Percentiles rank a stretch among this genome's conserved stretches.
These are phyloP conservation scores for Drechslerella dactyloides DNA, from an alignment of 2,329 filamentous ascomycete genomes.

Conservation along the genomic window DNA sequence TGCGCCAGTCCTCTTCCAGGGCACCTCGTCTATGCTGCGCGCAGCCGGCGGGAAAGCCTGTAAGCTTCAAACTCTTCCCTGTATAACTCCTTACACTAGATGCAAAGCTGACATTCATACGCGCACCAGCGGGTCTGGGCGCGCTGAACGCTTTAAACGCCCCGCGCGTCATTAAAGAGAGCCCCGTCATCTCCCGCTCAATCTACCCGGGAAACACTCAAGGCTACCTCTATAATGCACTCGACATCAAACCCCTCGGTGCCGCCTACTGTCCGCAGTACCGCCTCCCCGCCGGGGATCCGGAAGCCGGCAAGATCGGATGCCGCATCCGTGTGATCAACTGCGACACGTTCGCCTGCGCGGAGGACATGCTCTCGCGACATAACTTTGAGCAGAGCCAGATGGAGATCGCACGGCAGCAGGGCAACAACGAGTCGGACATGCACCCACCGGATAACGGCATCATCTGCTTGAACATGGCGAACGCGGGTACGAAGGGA, in stretches of 20 bases:
- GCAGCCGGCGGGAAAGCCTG: constrained; percentile 5
- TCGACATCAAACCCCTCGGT: constrained; percentile 57
- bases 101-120: too few species aligned
- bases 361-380: constrained; percentile 59
- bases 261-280: constrained; percentile 60
- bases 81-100: background rate
- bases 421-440: constrained; percentile 33
- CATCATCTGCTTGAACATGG: constrained; percentile 72
- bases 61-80: background rate
- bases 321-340: constrained; percentile 63
- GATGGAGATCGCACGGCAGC: constrained; percentile 52
- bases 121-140: constrained; percentile 5
- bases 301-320: constrained; percentile 53
- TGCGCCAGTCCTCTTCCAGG: constrained; percentile 4
- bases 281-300: constrained; percentile 54
- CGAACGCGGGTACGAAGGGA: constrained; percentile 66
- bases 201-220: constrained; percentile 14
- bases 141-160: constrained; percentile 6
- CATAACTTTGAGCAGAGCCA: constrained; percentile 52
- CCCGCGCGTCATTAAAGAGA: constrained; percentile 5
- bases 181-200: constrained; percentile 14
- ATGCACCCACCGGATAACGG: constrained; percentile 56
- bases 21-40: constrained; percentile 39
- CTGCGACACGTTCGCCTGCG: constrained; percentile 67
- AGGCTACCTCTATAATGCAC: constrained; percentile 40